Conservation (phyloP, 106 monocot species). For the Posidonia australis region DNA sequence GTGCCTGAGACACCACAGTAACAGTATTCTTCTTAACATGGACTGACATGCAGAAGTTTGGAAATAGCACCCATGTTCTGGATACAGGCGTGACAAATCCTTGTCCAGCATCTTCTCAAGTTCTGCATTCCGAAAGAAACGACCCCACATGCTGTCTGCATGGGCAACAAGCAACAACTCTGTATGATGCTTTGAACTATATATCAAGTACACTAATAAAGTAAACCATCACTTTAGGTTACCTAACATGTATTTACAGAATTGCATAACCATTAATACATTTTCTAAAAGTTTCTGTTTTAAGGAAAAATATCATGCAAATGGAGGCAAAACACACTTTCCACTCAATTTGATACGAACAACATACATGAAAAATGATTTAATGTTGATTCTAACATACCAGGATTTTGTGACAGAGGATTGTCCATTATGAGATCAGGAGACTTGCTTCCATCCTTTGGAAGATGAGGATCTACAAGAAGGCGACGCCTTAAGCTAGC, state of each 20-base stretch:
- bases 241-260: background rate
- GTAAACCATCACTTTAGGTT: background rate
- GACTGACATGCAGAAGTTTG: conserved; percentile 59
- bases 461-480: conserved; percentile 24
- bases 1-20: conserved; percentile 61
- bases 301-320: no score
- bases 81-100: conserved; percentile 67
- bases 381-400: background rate
- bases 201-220: background rate
- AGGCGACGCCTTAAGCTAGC: conserved; percentile 27
- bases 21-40: conserved; percentile 52
- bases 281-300: background rate
- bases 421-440: conserved; percentile 29
- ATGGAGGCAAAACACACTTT: no score
- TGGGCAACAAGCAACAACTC: background rate
- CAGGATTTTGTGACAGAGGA: conserved; percentile 38
- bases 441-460: conserved; percentile 15
- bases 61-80: conserved; percentile 53
- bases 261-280: background rate
- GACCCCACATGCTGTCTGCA: conserved; percentile 68
- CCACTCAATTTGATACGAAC: background rate
- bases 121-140: conserved; percentile 64
- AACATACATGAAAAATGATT: background rate
- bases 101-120: conserved; percentile 55
- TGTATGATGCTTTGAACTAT: background rate